Conservation (phyloP, 768 basidiomycete species). For the Pleurotus cornucopiae region DNA sequence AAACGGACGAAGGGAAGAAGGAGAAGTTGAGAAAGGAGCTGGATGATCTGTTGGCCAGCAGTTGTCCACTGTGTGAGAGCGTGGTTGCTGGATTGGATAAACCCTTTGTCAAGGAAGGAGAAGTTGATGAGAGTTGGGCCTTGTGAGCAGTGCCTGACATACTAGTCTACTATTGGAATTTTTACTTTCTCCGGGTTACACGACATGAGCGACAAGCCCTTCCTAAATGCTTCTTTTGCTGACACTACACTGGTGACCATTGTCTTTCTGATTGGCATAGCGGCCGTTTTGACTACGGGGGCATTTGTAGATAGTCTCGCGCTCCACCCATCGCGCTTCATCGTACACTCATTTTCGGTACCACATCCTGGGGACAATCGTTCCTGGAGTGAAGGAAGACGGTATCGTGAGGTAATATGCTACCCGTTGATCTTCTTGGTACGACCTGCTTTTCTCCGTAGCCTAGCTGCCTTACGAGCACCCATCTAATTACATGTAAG, state of each 20-base stretch:
- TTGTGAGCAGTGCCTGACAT: slow-evolving; percentile 32
- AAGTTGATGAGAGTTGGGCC: slow-evolving; percentile 75
- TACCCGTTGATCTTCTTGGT: slow-evolving; percentile 80
- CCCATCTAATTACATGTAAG: slow-evolving; percentile 49
- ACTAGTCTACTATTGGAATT: too few relatives aligned
- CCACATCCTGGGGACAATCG: too few relatives aligned
- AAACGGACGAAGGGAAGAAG: slow-evolving; percentile 54
- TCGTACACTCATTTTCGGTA: too few relatives aligned
- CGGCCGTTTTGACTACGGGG: too few relatives aligned
- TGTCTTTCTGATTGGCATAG: too few relatives aligned
- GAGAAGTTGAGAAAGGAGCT: slow-evolving; percentile 80
- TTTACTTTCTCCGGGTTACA: too few relatives aligned
- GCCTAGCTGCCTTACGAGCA: slow-evolving; percentile 68
- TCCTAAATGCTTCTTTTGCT: too few relatives aligned
- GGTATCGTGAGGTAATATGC: slow-evolving; percentile 14
- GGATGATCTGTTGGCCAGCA: slow-evolving; percentile 85
- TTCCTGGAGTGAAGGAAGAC: slow-evolving; percentile 7
- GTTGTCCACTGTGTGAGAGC: slow-evolving; percentile 91
- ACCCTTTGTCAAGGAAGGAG: slow-evolving; percentile 78
- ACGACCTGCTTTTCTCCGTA: slow-evolving; percentile 68
- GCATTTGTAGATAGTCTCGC: too few relatives aligned
- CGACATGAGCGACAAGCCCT: too few relatives aligned
- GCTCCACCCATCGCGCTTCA: too few relatives aligned
- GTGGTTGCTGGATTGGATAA: slow-evolving; percentile 83
- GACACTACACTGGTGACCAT: too few relatives aligned